Conservation (phyloP, 2,329 filamentous ascomycete genomes). For the Bipolaris sorokiniana region DNA sequence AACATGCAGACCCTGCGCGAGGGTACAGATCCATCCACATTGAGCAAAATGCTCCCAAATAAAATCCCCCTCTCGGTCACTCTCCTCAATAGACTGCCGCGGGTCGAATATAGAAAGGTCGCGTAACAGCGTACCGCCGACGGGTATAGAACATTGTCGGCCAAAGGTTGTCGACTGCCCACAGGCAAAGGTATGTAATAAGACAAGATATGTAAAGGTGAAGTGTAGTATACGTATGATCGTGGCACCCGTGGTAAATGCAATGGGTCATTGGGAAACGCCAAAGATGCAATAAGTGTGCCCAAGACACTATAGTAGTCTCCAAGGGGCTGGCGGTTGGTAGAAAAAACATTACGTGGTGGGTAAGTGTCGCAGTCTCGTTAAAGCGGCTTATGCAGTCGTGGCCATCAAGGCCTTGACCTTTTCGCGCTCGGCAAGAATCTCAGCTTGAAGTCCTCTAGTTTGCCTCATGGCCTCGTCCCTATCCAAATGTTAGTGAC, state of each 20-base stretch:
- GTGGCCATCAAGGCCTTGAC: slow-evolving; percentile 58
- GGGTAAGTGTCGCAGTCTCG: slow-evolving; percentile 25
- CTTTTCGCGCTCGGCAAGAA: slow-evolving; percentile 68
- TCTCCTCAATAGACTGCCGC: neutral
- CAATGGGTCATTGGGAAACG: slow-evolving; percentile 16
- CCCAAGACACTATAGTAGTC: slow-evolving; percentile 13
- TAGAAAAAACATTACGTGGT: slow-evolving; percentile 23
- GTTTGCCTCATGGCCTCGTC: slow-evolving; percentile 77
- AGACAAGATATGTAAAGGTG: slow-evolving; percentile 19
- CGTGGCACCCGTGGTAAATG: slow-evolving; percentile 28
- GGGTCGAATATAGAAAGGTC: neutral
- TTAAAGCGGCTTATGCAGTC: slow-evolving; percentile 21
- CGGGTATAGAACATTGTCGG: slow-evolving; percentile 12
- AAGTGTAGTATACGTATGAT: slow-evolving; percentile 26
- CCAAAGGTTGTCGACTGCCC: neutral
- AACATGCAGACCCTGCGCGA: slow-evolving; percentile 13
- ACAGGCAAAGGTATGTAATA: slow-evolving; percentile 14
- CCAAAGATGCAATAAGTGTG: slow-evolving; percentile 14
- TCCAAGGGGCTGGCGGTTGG: slow-evolving; percentile 7
- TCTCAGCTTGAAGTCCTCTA: slow-evolving; percentile 69
- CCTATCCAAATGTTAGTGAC: slow-evolving; percentile 45
- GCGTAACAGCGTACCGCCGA: slow-evolving; percentile 6
- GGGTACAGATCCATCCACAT: slow-evolving; percentile 23
- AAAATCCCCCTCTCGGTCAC: neutral
- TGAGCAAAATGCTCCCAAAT: slow-evolving; percentile 15